These are phyloP conservation scores for Aspergillus avenaceus DNA, from an alignment of 495 filamentous ascomycete genomes.

Conservation along the genomic window DNA sequence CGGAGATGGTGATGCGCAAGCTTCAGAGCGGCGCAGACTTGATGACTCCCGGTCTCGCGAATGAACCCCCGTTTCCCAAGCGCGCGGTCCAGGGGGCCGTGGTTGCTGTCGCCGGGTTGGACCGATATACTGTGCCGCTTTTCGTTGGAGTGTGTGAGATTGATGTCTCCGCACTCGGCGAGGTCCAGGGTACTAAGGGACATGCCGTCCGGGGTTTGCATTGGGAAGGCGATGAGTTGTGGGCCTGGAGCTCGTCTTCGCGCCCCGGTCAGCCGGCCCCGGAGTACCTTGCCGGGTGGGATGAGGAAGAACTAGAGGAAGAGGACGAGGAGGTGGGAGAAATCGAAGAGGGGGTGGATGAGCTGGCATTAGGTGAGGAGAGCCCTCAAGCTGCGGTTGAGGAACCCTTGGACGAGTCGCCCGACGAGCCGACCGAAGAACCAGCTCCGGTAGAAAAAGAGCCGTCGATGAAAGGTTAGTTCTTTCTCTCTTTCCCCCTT, in stretches of 20 bases:
- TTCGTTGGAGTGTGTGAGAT: conserved; percentile 67
- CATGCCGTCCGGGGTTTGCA: conserved; percentile 65
- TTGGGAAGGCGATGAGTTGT: conserved; percentile 73
- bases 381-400: conserved; percentile 25
- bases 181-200: conserved; percentile 62
- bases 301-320: conserved; percentile 31
- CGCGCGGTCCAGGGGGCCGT: conserved; percentile 58
- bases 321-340: conserved; percentile 28
- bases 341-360: conserved; percentile 36
- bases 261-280: conserved; percentile 49
- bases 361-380: conserved; percentile 34
- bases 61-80: conserved; percentile 64
- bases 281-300: conserved; percentile 47
- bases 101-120: conserved; percentile 62
- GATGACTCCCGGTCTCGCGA: conserved; percentile 71
- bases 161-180: conserved; percentile 53
- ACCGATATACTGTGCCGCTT: conserved; percentile 57
- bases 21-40: conserved; percentile 63
- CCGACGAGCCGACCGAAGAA: conserved; percentile 14
- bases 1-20: conserved; percentile 58
- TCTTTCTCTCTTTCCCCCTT: too few species aligned
- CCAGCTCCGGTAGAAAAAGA: conserved; percentile 37
- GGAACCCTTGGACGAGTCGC: conserved; percentile 15
- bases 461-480: conserved; percentile 53
- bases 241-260: conserved; percentile 57